Evolutionary conservation across 495 filamentous ascomycete genomes (phyloP), one percentile per base, ranked within the genome.

Genomic region (Podospora bellae-mahoneyi): DNA sequence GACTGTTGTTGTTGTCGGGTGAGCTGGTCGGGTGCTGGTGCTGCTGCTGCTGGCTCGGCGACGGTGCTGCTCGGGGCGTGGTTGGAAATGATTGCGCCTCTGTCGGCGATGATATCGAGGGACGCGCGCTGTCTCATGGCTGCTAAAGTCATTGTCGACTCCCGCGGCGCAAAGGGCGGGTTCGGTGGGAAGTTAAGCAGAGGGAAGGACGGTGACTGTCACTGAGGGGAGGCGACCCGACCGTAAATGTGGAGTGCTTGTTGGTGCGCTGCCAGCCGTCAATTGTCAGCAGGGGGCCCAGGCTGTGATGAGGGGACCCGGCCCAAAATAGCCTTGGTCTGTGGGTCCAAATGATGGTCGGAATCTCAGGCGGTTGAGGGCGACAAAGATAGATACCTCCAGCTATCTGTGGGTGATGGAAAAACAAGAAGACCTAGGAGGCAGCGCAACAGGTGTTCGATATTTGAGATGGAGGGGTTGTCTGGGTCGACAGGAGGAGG

Each of bases 41-140:
- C 67, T 20, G 59, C 65, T 27, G 23, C 28, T 39, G 71, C 67
- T 20, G 59, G 61, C 39, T 68, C 66, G 44, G 62, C 60, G 34
- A 67, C 72, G 56, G 53, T 44, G 23, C 32, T 5, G n/a, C 16
- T 55, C 30, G 20, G 26, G 67, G 48, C 16, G 53, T 9, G 18
- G 32, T 1, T 19, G 30, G 4, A 10, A 18, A 20, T 19, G 16
- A n/a, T 15, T 9, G 18, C 58, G 66, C 59, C 62, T 44, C 65
- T 68, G 69, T 76, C 78, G 66, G 80, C 80, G 68, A 83, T 78
- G 64, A 81, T 77, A 72, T 83, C 81, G 75, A 82, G 77, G 65
- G 81, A 80, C 55, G 78, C 70, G 74, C 76, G 66, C 73, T 72
- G 68, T 66, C 72, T 72, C 75, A 75, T 76, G 44, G 56, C 66